phyloP scores from a whole-genome alignment of 352 stramenopile species.

The Phytophthora kernoviae region DNA sequence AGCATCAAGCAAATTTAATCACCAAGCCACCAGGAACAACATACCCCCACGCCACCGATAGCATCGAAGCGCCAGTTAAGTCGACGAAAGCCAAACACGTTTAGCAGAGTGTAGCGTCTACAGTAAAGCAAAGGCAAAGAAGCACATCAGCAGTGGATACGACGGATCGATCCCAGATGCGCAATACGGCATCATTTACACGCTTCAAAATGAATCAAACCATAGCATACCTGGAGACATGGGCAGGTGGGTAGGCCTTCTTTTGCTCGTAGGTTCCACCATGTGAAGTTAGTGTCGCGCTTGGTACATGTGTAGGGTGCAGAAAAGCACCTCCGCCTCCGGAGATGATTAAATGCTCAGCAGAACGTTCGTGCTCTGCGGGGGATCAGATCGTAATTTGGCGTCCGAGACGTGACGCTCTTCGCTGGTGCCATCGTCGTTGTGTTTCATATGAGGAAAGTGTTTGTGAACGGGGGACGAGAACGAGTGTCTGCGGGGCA shows the following conservation, averaged over 20 bases:
- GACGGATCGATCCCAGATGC: slow-evolving; percentile 4
- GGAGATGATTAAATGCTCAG: slow-evolving; percentile 86
- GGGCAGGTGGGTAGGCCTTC: slow-evolving; percentile 80
- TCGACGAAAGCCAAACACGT: slow-evolving; percentile 90
- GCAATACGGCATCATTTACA: neutral
- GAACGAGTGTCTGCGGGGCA: slow-evolving; percentile 37
- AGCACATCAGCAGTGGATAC: too few species aligned
- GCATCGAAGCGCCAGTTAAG: slow-evolving; percentile 95
- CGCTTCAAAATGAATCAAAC: neutral
- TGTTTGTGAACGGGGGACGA: slow-evolving; percentile 56
- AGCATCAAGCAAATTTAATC: slow-evolving; percentile 5
- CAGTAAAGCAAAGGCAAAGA: slow-evolving; percentile 3
- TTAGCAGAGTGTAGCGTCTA: slow-evolving; percentile 84
- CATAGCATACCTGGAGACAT: slow-evolving; percentile 68
- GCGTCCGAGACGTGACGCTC: slow-evolving; percentile 14
- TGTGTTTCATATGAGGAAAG: slow-evolving; percentile 74
- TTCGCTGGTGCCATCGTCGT: slow-evolving; percentile 20
- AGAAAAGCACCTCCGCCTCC: slow-evolving; percentile 90
- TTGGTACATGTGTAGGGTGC: slow-evolving; percentile 89
- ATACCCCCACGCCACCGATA: slow-evolving; percentile 83
- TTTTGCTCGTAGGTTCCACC: slow-evolving; percentile 76
- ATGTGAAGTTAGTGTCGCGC: slow-evolving; percentile 62
- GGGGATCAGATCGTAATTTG: slow-evolving; percentile 6
- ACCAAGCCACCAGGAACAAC: slow-evolving; percentile 9
- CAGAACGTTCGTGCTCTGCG: slow-evolving; percentile 22